Base-by-base conservation (phyloP, 495 filamentous ascomycete genomes). In the Xylaria longipes region DNA sequence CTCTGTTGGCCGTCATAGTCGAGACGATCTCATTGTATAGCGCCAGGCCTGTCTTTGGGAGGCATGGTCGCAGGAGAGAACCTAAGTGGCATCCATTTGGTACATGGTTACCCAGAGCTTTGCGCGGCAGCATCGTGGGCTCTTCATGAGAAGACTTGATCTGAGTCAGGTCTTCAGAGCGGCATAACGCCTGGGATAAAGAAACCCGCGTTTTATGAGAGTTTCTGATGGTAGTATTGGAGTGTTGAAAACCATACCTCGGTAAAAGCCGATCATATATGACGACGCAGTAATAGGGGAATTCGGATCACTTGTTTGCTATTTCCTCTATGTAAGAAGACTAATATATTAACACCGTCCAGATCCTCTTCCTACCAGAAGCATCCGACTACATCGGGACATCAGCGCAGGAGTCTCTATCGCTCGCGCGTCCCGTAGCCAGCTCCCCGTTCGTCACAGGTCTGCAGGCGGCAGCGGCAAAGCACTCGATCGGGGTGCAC, bases 341-440 rank as follows among this genome's bases (percentile, higher is more conserved):
- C 15, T 5, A 1, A 17, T 5, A 52, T 1, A 17, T 31, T 66
- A 54, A 45, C 20, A 45, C 57, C 15, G 15, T 15, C 5, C 72
- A 95, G 92, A 89, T 92, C 33, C 85, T 98, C 65, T 97, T 97
- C 80, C 92, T 98, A 71, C 96, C 94, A 22, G 94, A 98, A 85
- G 95, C 95, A 50, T 90, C 87, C 70, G 95, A 97, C 82, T 98
- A 97, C 84, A 94, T 97, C 72, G 89, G 87, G 54, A 83, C 85
- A 20, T 89, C 89, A 1, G 80, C 88, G 33, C 80, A 87, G 11
- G 92, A 95, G 76, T 90, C 90, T 0, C 77, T 94, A 9, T 83
- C 86, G 25, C 89, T 97, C 25, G 91, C 86, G 73, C 83, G 85
- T 63, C 85, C 92, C 5, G 84, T 81, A 1, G 35, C 73, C 29